Percentiles rank a stretch among this genome's conserved stretches.
phyloP scores from a whole-genome alignment of 371 early-diverging fungal species.

The Mucor plumbeus region DNA sequence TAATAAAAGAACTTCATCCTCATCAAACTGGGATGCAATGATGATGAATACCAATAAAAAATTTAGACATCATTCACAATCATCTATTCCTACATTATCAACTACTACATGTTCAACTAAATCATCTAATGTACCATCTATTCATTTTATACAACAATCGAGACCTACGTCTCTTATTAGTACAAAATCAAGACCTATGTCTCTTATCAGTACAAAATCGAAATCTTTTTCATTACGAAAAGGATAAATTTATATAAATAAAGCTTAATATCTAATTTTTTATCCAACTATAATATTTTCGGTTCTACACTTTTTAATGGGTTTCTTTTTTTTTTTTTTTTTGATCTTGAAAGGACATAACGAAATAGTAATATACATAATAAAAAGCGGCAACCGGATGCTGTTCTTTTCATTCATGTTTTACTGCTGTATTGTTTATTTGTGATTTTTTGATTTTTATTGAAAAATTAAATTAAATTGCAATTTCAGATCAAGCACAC shows the following conservation, averaged over 20 bases:
- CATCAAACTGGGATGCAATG: slow-evolving; percentile 2
- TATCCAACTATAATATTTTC: neutral
- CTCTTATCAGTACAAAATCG: neutral
- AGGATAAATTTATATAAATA: neutral
- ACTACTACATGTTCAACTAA: slow-evolving; percentile 23
- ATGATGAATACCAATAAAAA: slow-evolving; percentile 20
- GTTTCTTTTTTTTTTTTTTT: neutral
- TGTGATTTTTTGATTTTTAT: no score
- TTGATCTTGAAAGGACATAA: no score
- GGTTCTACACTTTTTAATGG: no score
- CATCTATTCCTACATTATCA: slow-evolving; percentile 25
- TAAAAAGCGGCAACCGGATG: no score
- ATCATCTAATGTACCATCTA: slow-evolving; percentile 16
- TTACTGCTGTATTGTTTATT: no score
- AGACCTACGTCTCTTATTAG: neutral
- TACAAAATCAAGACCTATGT: neutral
- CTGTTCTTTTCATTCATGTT: no score
- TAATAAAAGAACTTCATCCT: slow-evolving; percentile 5
- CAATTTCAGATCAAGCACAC: no score
- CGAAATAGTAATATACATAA: no score
- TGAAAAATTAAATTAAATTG: no score
- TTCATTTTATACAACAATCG: slow-evolving; percentile 14
- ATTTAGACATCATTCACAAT: slow-evolving; percentile 28
- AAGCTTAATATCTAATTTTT: slow-evolving; percentile 3
- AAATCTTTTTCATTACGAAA: neutral